A percentile compares a stretch with the other conserved stretches of the same genome.
Conservation (phyloP, 1,139 yeast species). For the Diutina mesorugosa region DNA sequence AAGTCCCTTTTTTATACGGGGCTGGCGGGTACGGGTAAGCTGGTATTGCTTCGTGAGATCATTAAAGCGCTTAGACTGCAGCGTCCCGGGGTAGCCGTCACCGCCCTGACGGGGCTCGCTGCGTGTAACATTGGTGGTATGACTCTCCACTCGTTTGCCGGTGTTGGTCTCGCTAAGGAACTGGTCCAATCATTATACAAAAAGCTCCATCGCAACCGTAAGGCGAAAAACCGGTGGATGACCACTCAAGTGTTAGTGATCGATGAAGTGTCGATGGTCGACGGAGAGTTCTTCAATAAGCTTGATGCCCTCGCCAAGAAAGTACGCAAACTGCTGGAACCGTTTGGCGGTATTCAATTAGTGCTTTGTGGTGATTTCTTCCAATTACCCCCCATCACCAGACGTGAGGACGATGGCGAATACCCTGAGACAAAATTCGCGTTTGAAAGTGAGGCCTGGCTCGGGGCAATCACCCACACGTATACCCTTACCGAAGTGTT, state of each 20-base stretch:
- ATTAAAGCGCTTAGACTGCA: constrained; percentile 43
- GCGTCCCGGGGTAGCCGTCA: constrained; percentile 57
- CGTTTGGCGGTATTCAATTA: constrained; percentile 86
- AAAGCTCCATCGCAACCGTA: constrained; percentile 43
- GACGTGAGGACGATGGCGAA: constrained; percentile 10
- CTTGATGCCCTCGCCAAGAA: constrained; percentile 51
- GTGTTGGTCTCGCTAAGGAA: constrained; percentile 15
- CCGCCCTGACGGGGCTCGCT: constrained; percentile 89
- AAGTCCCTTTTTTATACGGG: constrained; percentile 60
- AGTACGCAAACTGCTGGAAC: constrained; percentile 34
- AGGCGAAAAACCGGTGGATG: constrained; percentile 49
- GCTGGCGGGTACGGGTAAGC: constrained; percentile 94
- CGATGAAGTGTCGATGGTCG: constrained; percentile 87
- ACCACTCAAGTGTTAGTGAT: constrained; percentile 51
- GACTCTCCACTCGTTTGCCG: constrained; percentile 77
- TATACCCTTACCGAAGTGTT: constrained; percentile 71
- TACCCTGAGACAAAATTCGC: constrained; percentile 8
- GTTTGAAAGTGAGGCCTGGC: constrained; percentile 73
- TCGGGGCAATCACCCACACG: constrained; percentile 45
- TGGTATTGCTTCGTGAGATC: constrained; percentile 58
- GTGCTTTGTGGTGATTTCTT: constrained; percentile 84
- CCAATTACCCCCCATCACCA: constrained; percentile 76
- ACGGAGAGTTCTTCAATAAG: constrained; percentile 61
- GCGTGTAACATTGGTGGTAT: constrained; percentile 87
- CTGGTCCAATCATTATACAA: constrained; percentile 21